Base-by-base conservation (phyloP, 2,329 filamentous ascomycete species). In the Aureobasidium sp. region DNA sequence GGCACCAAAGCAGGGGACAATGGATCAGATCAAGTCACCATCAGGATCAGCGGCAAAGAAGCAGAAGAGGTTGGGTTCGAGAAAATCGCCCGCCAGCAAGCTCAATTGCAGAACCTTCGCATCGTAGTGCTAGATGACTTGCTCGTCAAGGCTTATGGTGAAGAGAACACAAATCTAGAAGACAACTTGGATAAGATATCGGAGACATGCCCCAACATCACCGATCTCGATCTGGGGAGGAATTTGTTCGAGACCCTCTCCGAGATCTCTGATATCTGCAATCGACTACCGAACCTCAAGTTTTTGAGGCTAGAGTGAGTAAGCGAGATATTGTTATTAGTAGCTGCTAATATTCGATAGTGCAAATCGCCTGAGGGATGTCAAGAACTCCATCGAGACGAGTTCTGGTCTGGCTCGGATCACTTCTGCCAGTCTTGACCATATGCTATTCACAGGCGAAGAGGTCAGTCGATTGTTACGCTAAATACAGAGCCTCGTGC, bases 21-120 rank as follows among this genome's bases (percentile, higher is more conserved):
- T 67, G 72, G 73, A 20, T 69, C 73, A 16, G 69, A 55, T 13
- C 42, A 60, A 4, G 31, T 25, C 58, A 84, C 88, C 56, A 91
- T 97, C 68, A 81, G 91, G 85, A 85, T 97, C 84, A 80, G 93
- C 79, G 85, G 87, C 43, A 98, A 98, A 79, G 87, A 95, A 23
- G 95, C 93, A 7, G 92, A 98, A 80, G 95, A 98, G 80, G 89
- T 98, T 40, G 96, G 96, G 36, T 98, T 98, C 72, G 94, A 97
- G 71, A 98, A 98, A 83, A 93, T 98, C 70, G 89, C 92, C 50
- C 87, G 87, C 70, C 89, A 95, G 78, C 90, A 97, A 73, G 91
- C 94, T 71, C 84, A 91, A 74, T 83, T 98, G 38, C 84, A 91
- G 64, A 93, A 96, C 72, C 85, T 98, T 67, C 91, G 87, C 70